Evolutionary conservation across 257 asterid species (phyloP).

Genomic region (Lantana camara): DNA sequence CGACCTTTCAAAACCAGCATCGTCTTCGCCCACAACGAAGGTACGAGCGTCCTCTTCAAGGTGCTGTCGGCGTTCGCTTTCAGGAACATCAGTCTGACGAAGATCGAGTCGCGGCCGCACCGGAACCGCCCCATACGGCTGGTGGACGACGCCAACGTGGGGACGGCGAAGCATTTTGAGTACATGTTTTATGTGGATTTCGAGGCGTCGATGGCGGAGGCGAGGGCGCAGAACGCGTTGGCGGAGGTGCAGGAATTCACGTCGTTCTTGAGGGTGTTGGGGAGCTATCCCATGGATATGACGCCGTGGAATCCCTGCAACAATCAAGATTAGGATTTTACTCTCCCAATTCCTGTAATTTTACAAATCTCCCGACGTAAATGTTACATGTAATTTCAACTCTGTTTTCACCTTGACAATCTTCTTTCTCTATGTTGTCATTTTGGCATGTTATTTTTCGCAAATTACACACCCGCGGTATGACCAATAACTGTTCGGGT

Average conservation of each 20-base stretch:
- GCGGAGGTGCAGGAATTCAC: slow-evolving; percentile 94
- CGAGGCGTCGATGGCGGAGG: slow-evolving; percentile 92
- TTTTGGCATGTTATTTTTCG: not conserved
- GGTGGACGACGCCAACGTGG: slow-evolving; percentile 59
- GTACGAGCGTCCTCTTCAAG: slow-evolving; percentile 76
- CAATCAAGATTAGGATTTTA: slow-evolving; percentile 17
- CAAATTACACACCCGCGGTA: too few relatives aligned
- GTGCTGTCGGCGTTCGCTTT: slow-evolving; percentile 86
- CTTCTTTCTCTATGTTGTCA: not conserved
- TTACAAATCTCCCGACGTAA: too few relatives aligned
- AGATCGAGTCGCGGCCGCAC: slow-evolving; percentile 90
- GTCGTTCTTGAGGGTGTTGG: slow-evolving; percentile 83
- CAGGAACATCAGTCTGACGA: slow-evolving; percentile 72
- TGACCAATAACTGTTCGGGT: too few relatives aligned
- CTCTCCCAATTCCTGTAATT: not conserved
- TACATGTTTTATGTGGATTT: slow-evolving; percentile 84
- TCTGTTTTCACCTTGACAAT: not conserved
- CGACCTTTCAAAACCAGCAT: slow-evolving; percentile 95
- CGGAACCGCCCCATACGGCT: slow-evolving; percentile 61
- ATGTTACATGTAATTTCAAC: too few relatives aligned
- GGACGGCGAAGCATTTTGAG: slow-evolving; percentile 82
- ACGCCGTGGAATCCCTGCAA: slow-evolving; percentile 74
- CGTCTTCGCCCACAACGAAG: slow-evolving; percentile 81
- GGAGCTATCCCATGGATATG: slow-evolving; percentile 96
- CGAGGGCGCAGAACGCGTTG: slow-evolving; percentile 84